A percentile compares a stretch with the other conserved stretches of the same genome.
These are phyloP conservation scores for Phaseolus lunatus DNA, from an alignment of 306 rosid genomes.

Conservation along the genomic window DNA sequence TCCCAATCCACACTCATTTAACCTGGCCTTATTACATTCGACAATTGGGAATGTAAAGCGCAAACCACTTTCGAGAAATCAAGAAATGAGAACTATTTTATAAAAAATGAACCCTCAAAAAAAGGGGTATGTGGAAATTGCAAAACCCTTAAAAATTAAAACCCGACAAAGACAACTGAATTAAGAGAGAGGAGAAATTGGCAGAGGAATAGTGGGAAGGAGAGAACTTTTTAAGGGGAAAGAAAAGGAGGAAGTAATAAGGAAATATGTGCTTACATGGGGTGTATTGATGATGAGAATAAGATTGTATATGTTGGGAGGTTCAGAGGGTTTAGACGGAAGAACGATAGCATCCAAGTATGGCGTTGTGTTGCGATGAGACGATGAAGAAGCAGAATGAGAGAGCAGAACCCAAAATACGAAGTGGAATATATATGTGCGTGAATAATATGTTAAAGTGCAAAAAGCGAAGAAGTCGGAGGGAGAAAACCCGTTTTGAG, in stretches of 20 bases:
- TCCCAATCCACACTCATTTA: slow-evolving; percentile 83
- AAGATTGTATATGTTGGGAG: slow-evolving; percentile 10
- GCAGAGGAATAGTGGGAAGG: background rate
- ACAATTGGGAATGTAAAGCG: slow-evolving; percentile 35
- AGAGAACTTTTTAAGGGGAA: background rate
- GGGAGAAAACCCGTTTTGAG: slow-evolving; percentile 30
- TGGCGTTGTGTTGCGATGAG: background rate
- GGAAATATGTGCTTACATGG: slow-evolving; percentile 66
- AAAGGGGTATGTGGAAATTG: slow-evolving; percentile 13
- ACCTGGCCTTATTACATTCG: slow-evolving; percentile 61
- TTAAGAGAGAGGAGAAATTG: slow-evolving; percentile 21
- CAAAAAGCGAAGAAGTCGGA: background rate
- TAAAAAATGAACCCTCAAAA: slow-evolving; percentile 25
- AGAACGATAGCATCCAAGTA: slow-evolving; percentile 25
- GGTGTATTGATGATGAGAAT: slow-evolving; percentile 31
- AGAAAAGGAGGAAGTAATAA: background rate
- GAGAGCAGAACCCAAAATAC: slow-evolving; percentile 33
- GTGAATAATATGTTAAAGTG: background rate
- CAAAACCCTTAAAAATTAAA: slow-evolving; percentile 39
- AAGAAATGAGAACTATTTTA: background rate
- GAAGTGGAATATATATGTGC: slow-evolving; percentile 21
- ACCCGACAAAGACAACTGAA: slow-evolving; percentile 42
- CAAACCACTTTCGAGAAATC: slow-evolving; percentile 33
- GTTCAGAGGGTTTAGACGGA: slow-evolving; percentile 8
- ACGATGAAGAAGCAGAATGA: background rate